Base-by-base conservation (phyloP, 768 basidiomycete genomes). In the Lentinus brumalis region DNA sequence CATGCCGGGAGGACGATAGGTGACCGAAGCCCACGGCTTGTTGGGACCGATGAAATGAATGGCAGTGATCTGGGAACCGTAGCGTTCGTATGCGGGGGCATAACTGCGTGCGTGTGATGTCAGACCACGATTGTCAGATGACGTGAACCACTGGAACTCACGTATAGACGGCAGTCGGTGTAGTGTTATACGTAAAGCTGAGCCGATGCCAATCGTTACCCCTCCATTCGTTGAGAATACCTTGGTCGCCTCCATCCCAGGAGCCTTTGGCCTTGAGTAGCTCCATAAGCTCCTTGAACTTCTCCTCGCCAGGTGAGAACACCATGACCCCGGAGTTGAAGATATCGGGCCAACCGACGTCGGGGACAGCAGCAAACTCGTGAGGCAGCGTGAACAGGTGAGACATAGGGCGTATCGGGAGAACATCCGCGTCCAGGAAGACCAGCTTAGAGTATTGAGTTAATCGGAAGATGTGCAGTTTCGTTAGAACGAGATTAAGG, bases 181-280 rank as follows among this genome's bases (percentile, higher is more conserved):
- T 98, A 15, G 96, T 97, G 75, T 99, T 99, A 78, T 97, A 99
- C 44, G 88, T 93, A 76, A 98, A 99, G 72, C 94, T 94, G 66
- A 99, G 86, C 67, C 94, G 83, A 68, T 97, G 86, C 97, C 97
- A 99, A 70, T 92, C 74, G 18, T 73, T 74, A 35, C 88, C 87
- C 66, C 91, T 81, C 95, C 95, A 98, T 78, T 98, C 96, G 69
- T 98, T 98, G 65, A 98, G 81, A 63, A 98, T 78, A 15, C 97
- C 97, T 74, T 99, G 97, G 76, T 99, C 97, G n/a, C 94, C 97
- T 9, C 97, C 97, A 69, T 98, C 96, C 89, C 96, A 98, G 47
- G 87, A 89, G 15, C 95, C 96, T 67, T 88, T 89, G 16, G 85
- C 76, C 62, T 86, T 84, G 62, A 95, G 79, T 58, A 97, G 80